These are phyloP conservation scores for Hortaea sp. DNA, from an alignment of 2,329 filamentous ascomycete species.

Conservation along the genomic window DNA sequence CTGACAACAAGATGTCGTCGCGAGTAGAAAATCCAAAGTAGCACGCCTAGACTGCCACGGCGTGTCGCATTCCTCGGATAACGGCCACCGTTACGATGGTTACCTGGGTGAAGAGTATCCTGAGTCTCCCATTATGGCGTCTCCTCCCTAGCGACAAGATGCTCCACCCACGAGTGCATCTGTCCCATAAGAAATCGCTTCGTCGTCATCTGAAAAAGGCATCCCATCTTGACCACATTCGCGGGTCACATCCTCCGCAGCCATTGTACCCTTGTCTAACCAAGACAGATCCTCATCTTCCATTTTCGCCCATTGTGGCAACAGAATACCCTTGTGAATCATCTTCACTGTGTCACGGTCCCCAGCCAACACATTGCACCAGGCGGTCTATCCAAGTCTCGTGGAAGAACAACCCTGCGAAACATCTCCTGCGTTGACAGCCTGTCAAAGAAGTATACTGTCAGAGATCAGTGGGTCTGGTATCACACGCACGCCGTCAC, in stretches of 20 bases:
- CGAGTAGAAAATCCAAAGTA: neutral
- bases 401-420: conserved; percentile 7
- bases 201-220: conserved; percentile 18
- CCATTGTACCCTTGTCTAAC: conserved; percentile 9
- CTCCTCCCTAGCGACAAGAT: neutral
- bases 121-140: neutral
- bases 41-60: neutral
- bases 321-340: conserved; percentile 7
- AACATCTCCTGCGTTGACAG: conserved; percentile 2
- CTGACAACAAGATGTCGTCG: neutral
- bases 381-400: conserved; percentile 8
- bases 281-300: conserved; percentile 2
- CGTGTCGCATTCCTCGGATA: neutral
- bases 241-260: conserved; percentile 12
- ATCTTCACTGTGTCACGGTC: conserved; percentile 6
- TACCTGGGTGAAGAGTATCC: conserved; percentile 12
- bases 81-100: conserved; percentile 7
- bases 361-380: conserved; percentile 8
- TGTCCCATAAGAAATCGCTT: no score
- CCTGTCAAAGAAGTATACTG: conserved; percentile 5
- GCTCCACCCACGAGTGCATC: no score
- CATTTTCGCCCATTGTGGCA: conserved; percentile 1
- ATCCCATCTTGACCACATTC: conserved; percentile 11
- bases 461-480: conserved; percentile 9
- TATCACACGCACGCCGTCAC: conserved; percentile 9